phyloP scores from a whole-genome alignment of 202 grass and related monocot genomes.

The Zizania palustris region DNA sequence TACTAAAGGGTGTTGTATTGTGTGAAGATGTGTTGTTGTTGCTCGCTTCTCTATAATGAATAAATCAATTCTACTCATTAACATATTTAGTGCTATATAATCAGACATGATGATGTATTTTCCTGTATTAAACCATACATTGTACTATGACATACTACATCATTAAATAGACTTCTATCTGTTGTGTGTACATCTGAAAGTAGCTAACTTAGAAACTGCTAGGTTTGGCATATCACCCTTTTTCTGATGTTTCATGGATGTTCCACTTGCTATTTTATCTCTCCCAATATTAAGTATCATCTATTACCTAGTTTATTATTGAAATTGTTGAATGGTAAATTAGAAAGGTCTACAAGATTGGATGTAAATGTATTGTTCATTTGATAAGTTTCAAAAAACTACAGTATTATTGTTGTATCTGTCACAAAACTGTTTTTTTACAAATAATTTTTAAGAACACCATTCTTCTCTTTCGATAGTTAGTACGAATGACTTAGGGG shows the following conservation, averaged over 20 bases:
- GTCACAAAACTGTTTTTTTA: neutral
- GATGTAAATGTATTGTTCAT: constrained; percentile 81
- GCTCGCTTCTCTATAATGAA: too few relatives aligned
- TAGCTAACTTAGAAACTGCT: neutral
- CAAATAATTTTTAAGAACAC: neutral
- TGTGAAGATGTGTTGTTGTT: too few relatives aligned
- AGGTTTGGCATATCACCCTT: constrained; percentile 33
- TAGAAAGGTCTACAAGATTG: constrained; percentile 93
- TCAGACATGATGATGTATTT: too few relatives aligned
- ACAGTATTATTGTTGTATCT: neutral
- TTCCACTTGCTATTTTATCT: constrained; percentile 78
- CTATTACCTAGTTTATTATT: constrained; percentile 90
- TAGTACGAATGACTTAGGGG: too few relatives aligned
- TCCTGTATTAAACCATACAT: too few relatives aligned
- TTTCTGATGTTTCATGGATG: constrained; percentile 31
- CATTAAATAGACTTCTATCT: too few relatives aligned
- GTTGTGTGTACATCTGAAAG: too few relatives aligned
- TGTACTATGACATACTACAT: too few relatives aligned
- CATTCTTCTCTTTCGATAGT: neutral
- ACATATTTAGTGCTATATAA: too few relatives aligned
- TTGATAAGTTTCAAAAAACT: neutral
- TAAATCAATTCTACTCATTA: too few relatives aligned
- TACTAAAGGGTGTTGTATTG: too few relatives aligned
- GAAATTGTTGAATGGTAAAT: constrained; percentile 93
- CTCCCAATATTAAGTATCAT: constrained; percentile 89